Percentiles rank a stretch among this genome's conserved stretches.
Evolutionary conservation across 2,329 filamentous ascomycete species (phyloP).

Genomic region (Neonectria magnoliae): DNA sequence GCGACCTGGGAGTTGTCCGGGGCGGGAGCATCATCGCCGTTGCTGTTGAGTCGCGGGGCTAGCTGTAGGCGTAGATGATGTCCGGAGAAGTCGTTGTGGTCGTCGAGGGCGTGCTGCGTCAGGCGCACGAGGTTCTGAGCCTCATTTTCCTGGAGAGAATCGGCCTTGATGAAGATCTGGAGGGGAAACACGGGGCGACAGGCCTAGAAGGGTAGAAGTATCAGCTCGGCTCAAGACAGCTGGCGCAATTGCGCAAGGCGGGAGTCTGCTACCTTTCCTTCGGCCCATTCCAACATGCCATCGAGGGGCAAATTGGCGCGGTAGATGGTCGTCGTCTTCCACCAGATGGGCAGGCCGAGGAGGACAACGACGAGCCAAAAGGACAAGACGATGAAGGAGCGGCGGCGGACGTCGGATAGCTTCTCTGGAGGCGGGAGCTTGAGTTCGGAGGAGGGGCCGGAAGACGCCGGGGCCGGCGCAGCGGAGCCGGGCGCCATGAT

Average conservation of each 20-base stretch:
- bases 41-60: constrained; percentile 41
- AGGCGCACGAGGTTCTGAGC: constrained; percentile 77
- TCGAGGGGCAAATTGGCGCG: constrained; percentile 84
- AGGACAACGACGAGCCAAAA: constrained; percentile 90
- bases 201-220: constrained; percentile 63
- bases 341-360: constrained; percentile 93
- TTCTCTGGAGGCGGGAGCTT: constrained; percentile 80
- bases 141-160: constrained; percentile 71
- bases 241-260: background rate
- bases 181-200: constrained; percentile 91
- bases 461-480: constrained; percentile 19
- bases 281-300: constrained; percentile 90
- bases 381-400: constrained; percentile 80
- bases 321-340: constrained; percentile 92
- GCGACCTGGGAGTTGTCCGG: constrained; percentile 64
- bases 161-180: constrained; percentile 79
- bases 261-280: constrained; percentile 74
- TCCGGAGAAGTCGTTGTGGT: constrained; percentile 84
- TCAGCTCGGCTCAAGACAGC: background rate
- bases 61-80: constrained; percentile 75
- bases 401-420: constrained; percentile 72
- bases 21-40: constrained; percentile 33
- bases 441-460: constrained; percentile 19
- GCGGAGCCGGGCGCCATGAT: constrained; percentile 40
- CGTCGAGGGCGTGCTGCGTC: constrained; percentile 88